Evolutionary conservation across 306 rosid species (phyloP), one percentile per base, ranked within the genome.

Genomic region (Dalbergia oliveri): DNA sequence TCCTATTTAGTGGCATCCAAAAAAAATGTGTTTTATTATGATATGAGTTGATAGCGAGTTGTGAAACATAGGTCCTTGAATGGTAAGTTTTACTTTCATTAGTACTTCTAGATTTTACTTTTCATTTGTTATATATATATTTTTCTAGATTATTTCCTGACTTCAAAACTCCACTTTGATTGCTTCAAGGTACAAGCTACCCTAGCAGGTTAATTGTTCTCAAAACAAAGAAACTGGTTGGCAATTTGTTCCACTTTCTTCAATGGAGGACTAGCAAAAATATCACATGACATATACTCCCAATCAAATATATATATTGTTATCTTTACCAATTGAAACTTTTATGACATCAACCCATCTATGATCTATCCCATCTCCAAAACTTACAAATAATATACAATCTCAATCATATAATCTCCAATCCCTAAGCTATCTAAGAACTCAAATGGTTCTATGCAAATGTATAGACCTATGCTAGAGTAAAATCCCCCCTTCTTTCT

Each of bases 331-430:
- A 70, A 79, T 70, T 75, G 81, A 88, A 88, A 66, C 79, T 87
- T 93, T 81, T 81, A 88, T 88, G 86, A 84, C 87, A 89, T 69
- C 90, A 90, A 89, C 81, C 94, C 88, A 88, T 26, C 31, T 26
- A 2, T 26, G 31, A 79, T 72, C 89, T 85, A 86, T 83, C 91
- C 91, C 82, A 90, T 76, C 72, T 81, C 18, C 82, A 88, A 87
- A 88, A 87, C 89, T 89, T 75, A 89, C 92, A 94, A 94, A 83
- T 88, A 92, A 92, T 92, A 94, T 92, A 91, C 97, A 94, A 88
- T 83, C 90, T 89, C 91, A 92, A 90, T 82, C 91, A 90, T 87
- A 88, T 80, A 85, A 86, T 84, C 89, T 87, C 73, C 87, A 89
- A 84, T 89, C 91, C 89, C 94, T 88, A 91, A 72, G 76, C 85